A percentile compares a stretch with the other conserved stretches of the same genome.
Evolutionary conservation across 2,329 filamentous ascomycete species (phyloP).

Genomic region (Cryphonectria naterciae): DNA sequence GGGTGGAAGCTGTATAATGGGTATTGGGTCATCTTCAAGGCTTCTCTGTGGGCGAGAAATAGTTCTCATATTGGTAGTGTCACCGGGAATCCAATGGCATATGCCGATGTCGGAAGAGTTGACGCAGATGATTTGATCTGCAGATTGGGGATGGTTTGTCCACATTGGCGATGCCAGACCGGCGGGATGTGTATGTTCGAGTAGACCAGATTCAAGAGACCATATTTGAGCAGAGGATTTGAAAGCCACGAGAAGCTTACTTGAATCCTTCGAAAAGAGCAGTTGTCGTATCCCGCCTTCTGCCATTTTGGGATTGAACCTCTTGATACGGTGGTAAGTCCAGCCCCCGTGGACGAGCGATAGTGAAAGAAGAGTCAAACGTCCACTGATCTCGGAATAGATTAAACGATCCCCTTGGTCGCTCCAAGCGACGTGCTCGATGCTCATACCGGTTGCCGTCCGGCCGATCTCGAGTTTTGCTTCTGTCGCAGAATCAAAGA

Average conservation of each 20-base stretch:
- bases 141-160: neutral
- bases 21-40: neutral
- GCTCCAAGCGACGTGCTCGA: neutral
- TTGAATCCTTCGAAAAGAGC: neutral
- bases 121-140: neutral
- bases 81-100: neutral
- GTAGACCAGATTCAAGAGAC: neutral
- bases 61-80: neutral
- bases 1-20: neutral
- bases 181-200: neutral
- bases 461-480: neutral
- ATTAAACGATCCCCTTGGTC: neutral
- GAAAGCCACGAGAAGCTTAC: neutral
- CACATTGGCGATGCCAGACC: neutral
- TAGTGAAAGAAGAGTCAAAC: neutral
- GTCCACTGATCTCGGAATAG: neutral
- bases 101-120: neutral
- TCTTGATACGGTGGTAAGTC: neutral
- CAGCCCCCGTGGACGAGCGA: neutral
- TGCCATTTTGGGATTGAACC: neutral
- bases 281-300: neutral
- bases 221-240: neutral
- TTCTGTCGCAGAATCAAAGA: neutral
- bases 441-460: neutral
- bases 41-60: neutral